A percentile compares a stretch with the other conserved stretches of the same genome.
Conservation (phyloP, 305 asterid genomes). For the Plantago lanceolata region DNA sequence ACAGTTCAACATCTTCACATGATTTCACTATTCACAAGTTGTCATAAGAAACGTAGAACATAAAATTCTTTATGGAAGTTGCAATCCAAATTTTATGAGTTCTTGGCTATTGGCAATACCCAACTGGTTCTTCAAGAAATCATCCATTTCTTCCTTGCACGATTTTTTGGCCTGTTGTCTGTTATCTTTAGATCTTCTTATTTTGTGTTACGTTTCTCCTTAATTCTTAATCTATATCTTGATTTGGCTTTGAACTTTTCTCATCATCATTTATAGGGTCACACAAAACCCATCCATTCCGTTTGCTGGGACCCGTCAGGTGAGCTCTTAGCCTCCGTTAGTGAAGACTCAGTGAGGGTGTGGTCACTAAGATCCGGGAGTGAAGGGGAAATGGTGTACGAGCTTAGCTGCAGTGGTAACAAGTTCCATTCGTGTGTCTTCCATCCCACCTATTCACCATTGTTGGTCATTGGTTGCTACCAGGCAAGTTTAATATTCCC, state of each 20-base stretch:
- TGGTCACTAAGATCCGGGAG: slow-evolving; percentile 78
- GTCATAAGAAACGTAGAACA: no score
- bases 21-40: neutral
- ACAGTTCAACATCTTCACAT: neutral
- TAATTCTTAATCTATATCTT: neutral
- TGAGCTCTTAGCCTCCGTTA: slow-evolving; percentile 85
- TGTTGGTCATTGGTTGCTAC: slow-evolving; percentile 88
- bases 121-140: neutral
- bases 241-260: neutral
- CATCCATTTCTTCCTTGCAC: neutral
- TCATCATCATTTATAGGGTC: slow-evolving; percentile 47
- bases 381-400: slow-evolving; percentile 80
- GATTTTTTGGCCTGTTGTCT: neutral
- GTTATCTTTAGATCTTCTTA: neutral
- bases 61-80: neutral
- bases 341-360: slow-evolving; percentile 85
- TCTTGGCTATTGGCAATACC: neutral
- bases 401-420: slow-evolving; percentile 83
- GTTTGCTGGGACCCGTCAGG: slow-evolving; percentile 93
- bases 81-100: neutral
- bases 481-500: slow-evolving; percentile 52
- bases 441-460: slow-evolving; percentile 78
- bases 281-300: slow-evolving; percentile 63
- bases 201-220: neutral
- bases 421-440: slow-evolving; percentile 85